These are phyloP conservation scores for Tubosaeta sp. DNA, from an alignment of 768 basidiomycete species.

Conservation along the genomic window DNA sequence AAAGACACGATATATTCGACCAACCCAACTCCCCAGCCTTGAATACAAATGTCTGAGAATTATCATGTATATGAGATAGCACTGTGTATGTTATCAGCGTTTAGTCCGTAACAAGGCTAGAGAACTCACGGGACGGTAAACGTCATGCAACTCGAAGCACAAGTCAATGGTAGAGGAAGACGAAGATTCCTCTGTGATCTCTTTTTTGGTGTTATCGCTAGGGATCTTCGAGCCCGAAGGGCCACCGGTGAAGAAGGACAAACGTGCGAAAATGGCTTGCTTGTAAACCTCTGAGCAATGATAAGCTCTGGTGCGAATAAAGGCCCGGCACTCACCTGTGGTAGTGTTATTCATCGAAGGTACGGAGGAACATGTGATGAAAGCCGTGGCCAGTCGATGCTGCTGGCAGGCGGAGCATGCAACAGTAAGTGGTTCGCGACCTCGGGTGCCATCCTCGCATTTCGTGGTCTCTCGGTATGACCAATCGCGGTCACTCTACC, in stretches of 20 bases:
- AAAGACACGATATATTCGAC: constrained; percentile 63
- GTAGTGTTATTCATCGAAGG: too few relatives aligned
- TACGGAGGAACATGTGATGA: too few relatives aligned
- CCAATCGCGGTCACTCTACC: too few relatives aligned
- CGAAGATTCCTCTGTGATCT: constrained; percentile 11
- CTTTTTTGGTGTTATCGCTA: constrained; percentile 11
- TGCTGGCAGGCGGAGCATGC: too few relatives aligned
- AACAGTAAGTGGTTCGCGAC: too few relatives aligned
- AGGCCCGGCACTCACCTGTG: too few relatives aligned
- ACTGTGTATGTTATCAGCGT: constrained; percentile 45
- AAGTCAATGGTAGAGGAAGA: constrained; percentile 42
- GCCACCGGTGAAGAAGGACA: constrained; percentile 75
- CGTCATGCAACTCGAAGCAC: constrained; percentile 85
- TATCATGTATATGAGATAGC: constrained; percentile 76
- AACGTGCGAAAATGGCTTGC: constrained; percentile 65
- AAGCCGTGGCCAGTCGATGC: too few relatives aligned
- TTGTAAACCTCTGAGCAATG: too few relatives aligned
- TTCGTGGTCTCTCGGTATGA: too few relatives aligned
- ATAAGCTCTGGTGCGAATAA: too few relatives aligned
- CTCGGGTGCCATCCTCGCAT: too few relatives aligned
- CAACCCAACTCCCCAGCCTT: constrained; percentile 78
- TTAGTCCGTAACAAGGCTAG: not conserved
- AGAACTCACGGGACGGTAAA: constrained; percentile 86
- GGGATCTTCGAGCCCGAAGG: constrained; percentile 29
- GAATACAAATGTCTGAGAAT: constrained; percentile 81